A percentile compares a stretch with the other conserved stretches of the same genome.
phyloP scores from a whole-genome alignment of 1,284 basidiomycete genomes.

The Cerioporus squamosus region DNA sequence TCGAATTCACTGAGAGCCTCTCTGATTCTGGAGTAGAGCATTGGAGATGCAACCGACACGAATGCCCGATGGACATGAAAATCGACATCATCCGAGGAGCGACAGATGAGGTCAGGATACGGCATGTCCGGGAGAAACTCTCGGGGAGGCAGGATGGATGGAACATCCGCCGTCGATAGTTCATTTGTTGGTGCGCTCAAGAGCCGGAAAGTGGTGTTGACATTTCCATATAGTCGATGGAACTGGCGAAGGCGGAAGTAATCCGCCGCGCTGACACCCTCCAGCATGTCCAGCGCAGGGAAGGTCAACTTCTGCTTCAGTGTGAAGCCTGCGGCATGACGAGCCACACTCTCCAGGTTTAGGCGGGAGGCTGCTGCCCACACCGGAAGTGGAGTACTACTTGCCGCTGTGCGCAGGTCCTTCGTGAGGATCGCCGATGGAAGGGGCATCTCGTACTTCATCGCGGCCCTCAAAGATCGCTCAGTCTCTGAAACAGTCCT shows the following conservation, averaged over 20 bases:
- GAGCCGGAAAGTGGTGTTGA: neutral
- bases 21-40: neutral
- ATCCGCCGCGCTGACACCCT: neutral
- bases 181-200: no score
- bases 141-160: neutral
- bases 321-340: no score
- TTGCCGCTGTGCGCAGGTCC: neutral
- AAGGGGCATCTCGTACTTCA: neutral
- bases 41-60: neutral
- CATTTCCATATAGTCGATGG: neutral
- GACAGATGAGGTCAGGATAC: neutral
- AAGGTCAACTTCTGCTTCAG: no score
- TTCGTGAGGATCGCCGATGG: neutral
- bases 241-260: slow-evolving; percentile 6
- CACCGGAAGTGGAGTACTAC: no score
- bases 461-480: neutral
- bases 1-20: neutral
- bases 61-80: neutral
- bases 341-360: no score
- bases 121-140: neutral
- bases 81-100: neutral
- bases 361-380: no score
- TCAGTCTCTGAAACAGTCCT: neutral
- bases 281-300: neutral
- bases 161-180: neutral